These are phyloP conservation scores for Globisporangium parvum DNA, from an alignment of 352 stramenopile genomes.

Conservation along the genomic window DNA sequence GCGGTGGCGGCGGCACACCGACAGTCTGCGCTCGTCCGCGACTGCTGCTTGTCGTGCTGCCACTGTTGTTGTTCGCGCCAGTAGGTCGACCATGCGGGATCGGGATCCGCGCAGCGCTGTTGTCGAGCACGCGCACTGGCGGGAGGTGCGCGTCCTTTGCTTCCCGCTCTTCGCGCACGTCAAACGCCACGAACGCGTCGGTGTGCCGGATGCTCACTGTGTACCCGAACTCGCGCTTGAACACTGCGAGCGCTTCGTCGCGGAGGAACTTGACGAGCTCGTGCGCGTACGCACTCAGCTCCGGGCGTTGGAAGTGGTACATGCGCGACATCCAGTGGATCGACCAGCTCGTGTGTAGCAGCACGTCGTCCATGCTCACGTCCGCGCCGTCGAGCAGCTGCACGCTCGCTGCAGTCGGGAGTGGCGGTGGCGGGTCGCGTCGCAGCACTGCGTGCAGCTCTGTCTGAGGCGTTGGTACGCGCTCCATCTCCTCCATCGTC, in stretches of 20 bases:
- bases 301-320: constrained; percentile 42
- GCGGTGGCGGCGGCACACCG: background rate
- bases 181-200: constrained; percentile 44
- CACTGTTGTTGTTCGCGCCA: too few relatives aligned
- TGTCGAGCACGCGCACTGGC: background rate
- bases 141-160: constrained; percentile 3
- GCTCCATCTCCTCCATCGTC: background rate
- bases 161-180: constrained; percentile 48
- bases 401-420: background rate
- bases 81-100: background rate
- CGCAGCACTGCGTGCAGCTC: background rate
- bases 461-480: background rate
- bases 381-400: constrained; percentile 5
- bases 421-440: constrained; percentile 3
- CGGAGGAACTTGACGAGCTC: constrained; percentile 63
- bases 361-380: constrained; percentile 45
- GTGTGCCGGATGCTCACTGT: constrained; percentile 54
- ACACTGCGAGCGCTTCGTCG: constrained; percentile 33
- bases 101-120: background rate
- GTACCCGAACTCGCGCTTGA: constrained; percentile 53
- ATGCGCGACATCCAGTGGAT: constrained; percentile 61
- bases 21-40: background rate
- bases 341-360: constrained; percentile 45
- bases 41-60: background rate
- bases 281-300: constrained; percentile 51